Evolutionary conservation across 1,139 yeast genomes (phyloP).

Genomic region (Hyphopichia khmerensis): DNA sequence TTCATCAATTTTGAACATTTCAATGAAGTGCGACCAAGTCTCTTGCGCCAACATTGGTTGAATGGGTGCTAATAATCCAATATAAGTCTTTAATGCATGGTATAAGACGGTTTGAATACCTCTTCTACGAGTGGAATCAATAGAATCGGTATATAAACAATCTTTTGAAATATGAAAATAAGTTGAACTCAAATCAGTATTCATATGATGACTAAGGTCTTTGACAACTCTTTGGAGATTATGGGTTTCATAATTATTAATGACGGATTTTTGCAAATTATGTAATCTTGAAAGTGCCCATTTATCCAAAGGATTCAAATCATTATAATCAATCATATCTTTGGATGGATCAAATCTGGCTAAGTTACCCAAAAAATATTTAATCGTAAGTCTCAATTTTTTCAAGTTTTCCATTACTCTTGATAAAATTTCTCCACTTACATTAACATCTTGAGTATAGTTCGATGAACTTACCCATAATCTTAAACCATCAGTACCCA

Average conservation of each 20-base stretch:
- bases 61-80: constrained; percentile 73
- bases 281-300: constrained; percentile 58
- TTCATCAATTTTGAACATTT: constrained; percentile 24
- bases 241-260: constrained; percentile 50
- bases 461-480: constrained; percentile 90
- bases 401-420: constrained; percentile 80
- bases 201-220: constrained; percentile 68
- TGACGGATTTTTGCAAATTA: constrained; percentile 43
- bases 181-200: constrained; percentile 71
- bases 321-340: constrained; percentile 24
- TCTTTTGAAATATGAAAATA: constrained; percentile 90
- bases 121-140: constrained; percentile 50
- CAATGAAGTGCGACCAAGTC: constrained; percentile 65
- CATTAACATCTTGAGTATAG: constrained; percentile 75
- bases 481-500: constrained; percentile 91
- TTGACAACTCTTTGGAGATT: constrained; percentile 70
- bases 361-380: constrained; percentile 78
- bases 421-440: constrained; percentile 69
- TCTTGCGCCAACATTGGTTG: constrained; percentile 85
- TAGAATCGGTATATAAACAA: constrained; percentile 69
- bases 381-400: constrained; percentile 79
- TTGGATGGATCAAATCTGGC: constrained; percentile 24
- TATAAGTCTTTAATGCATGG: constrained; percentile 60
- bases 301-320: constrained; percentile 60
- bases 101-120: constrained; percentile 71